phyloP scores from a whole-genome alignment of 2,329 filamentous ascomycete species.

The Pseudocercospora macadamiae region DNA sequence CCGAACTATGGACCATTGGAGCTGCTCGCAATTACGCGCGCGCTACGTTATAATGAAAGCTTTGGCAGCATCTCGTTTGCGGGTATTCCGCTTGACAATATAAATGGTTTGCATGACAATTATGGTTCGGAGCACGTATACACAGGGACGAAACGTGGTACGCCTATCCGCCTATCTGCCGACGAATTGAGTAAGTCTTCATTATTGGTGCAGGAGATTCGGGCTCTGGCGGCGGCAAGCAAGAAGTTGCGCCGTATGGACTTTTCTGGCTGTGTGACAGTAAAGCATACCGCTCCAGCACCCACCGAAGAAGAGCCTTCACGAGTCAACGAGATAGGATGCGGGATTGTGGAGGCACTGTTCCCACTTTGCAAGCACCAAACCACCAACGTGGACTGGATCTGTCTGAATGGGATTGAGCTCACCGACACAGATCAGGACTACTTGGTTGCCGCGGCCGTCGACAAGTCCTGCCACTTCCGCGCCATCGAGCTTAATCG shows the following conservation, averaged over 20 bases:
- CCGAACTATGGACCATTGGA: constrained; percentile 63
- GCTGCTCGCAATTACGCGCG: constrained; percentile 69
- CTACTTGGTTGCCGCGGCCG: constrained; percentile 67
- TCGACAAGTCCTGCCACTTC: constrained; percentile 65
- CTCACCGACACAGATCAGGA: constrained; percentile 73
- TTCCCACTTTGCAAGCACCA: constrained; percentile 69
- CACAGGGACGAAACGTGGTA: constrained; percentile 58
- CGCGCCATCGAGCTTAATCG: constrained; percentile 69
- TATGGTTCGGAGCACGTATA: constrained; percentile 66
- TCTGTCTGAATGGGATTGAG: constrained; percentile 68
- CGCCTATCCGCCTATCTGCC: constrained; percentile 57
- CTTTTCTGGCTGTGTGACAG: constrained; percentile 64
- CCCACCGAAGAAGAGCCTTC: constrained; percentile 46
- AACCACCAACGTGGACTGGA: constrained; percentile 71
- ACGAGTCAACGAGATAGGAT: constrained; percentile 61
- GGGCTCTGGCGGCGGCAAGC: constrained; percentile 68
- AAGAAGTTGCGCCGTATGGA: constrained; percentile 65
- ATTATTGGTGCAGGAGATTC: constrained; percentile 68
- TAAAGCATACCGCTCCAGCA: constrained; percentile 51
- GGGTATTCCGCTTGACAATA: constrained; percentile 63
- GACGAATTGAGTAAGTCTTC: constrained; percentile 59
- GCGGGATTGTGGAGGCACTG: constrained; percentile 70
- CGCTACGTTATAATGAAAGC: constrained; percentile 70
- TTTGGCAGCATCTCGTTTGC: constrained; percentile 70
- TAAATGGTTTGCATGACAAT: constrained; percentile 64